Evolutionary conservation across 495 filamentous ascomycete species (phyloP), one percentile per base, ranked within the genome.

Genomic region (Articulospora tetracladia): DNA sequence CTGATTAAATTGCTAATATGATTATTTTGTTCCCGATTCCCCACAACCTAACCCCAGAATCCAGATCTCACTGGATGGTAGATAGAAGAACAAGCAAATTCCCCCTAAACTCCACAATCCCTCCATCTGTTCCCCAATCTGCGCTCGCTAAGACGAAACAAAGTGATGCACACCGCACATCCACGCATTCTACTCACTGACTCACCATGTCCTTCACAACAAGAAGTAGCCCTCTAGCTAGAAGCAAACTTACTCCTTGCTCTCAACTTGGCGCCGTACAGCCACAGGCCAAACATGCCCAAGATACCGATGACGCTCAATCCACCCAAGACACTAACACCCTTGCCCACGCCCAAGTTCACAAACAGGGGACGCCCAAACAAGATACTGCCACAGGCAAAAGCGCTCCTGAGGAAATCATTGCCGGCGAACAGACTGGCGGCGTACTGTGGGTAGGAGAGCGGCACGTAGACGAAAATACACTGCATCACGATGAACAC

Each of bases 381-480:
- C 48, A 86, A 62, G 41, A 87, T 76, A 62, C 76, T 77, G 0
- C 78, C 83, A 55, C 78, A 83, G 8, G 86, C 84, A 13, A 88
- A 71, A 0, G 76, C 72, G 39, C 72, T 76, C 50, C 83, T 73
- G 55, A 79, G 76, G 68, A 83, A 79, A 67, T 86, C 83, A 70
- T 86, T 88, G 10, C 78, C 79, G 1, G 85, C 84, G 60, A 88
- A 86, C 57, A 87, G 65, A 49, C 70, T 75, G 1, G 86, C 84
- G 7, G 84, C 82, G 62, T 88, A 87, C 63, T 79, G 76, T 20
- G 84, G 84, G 64, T 88, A 88, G 1, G 73, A 74, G 1, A 86
- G 62, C 0, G 84, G 82, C 22, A 89, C 74, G 68, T 87, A 86
- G 20, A 86, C 67, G 69, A 89, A 87, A 55, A 88, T 74, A 71